Percentiles rank a stretch among this genome's conserved stretches.
Evolutionary conservation across 148 eudicot species (phyloP).

Genomic region (Polygonum maritimum): DNA sequence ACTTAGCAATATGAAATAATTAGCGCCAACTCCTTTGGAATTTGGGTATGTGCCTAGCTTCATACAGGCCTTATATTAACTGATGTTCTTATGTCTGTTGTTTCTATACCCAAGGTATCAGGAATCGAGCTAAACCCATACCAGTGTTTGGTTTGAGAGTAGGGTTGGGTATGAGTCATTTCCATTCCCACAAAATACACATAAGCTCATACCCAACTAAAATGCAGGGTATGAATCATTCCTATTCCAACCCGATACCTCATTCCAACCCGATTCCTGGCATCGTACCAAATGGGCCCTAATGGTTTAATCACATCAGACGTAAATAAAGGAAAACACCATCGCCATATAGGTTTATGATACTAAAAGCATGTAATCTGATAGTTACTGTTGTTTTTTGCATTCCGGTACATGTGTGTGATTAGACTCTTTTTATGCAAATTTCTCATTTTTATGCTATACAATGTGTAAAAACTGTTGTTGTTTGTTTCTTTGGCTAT

Average conservation of each 20-base stretch:
- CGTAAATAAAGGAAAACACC: not conserved
- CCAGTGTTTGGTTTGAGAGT: too few relatives aligned
- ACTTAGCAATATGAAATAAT: not conserved
- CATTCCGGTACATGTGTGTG: not conserved
- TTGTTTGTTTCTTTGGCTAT: not conserved
- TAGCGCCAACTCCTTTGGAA: not conserved
- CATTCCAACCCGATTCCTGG: too few relatives aligned
- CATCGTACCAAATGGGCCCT: too few relatives aligned
- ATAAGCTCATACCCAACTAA: too few relatives aligned
- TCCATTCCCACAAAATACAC: too few relatives aligned
- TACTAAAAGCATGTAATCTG: not conserved
- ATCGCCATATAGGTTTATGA: not conserved
- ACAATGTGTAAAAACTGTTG: not conserved
- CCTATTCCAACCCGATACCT: too few relatives aligned
- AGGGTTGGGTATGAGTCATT: too few relatives aligned
- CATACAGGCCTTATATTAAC: not conserved
- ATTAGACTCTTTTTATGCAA: not conserved
- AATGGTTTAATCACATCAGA: not conserved
- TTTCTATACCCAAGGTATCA: too few relatives aligned
- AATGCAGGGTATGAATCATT: too few relatives aligned
- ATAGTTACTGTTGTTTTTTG: not conserved
- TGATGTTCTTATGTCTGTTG: not conserved
- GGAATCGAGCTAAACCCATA: too few relatives aligned
- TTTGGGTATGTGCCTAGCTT: not conserved
- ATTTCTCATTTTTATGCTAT: not conserved